Conservation (phyloP, 2,329 filamentous ascomycete species). For the Zopfia rhizophila region DNA sequence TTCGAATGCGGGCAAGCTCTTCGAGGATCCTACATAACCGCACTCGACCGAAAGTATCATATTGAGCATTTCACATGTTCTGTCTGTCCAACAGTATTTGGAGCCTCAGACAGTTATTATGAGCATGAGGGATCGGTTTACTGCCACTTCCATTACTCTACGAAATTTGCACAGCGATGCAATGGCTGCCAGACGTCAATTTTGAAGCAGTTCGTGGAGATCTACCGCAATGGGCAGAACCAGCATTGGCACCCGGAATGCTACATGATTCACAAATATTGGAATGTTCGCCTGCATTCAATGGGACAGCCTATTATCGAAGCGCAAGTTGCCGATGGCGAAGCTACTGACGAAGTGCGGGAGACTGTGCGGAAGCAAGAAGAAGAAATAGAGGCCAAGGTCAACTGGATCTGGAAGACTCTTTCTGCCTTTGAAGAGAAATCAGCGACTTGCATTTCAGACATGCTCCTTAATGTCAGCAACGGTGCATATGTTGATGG, state of each 20-base stretch:
- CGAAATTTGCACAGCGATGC: constrained; percentile 93
- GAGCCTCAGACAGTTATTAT: constrained; percentile 98
- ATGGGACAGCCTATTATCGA: constrained; percentile 53
- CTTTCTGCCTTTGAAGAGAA: constrained; percentile 97
- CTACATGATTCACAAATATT: constrained; percentile 99
- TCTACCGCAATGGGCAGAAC: constrained; percentile 96
- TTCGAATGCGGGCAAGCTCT: constrained; percentile 92
- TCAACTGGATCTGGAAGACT: constrained; percentile 98
- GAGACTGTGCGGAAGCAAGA: constrained; percentile 84
- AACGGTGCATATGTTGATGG: constrained; percentile 97
- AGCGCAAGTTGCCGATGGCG: constrained; percentile 54
- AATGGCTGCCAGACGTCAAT: constrained; percentile 98
- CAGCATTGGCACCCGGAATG: constrained; percentile 99
- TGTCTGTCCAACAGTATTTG: constrained; percentile 96
- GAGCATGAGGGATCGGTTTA: constrained; percentile 97
- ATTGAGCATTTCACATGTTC: constrained; percentile 99
- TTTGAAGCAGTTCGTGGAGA: constrained; percentile 98
- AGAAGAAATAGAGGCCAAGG: constrained; percentile 96
- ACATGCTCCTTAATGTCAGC: constrained; percentile 98
- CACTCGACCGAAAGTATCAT: constrained; percentile 94
- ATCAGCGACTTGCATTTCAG: constrained; percentile 96
- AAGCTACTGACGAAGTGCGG: constrained; percentile 74
- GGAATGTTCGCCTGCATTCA: constrained; percentile 85
- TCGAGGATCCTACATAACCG: constrained; percentile 97
- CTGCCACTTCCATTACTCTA: constrained; percentile 99